Conservation (phyloP, 257 asterid genomes). For the Fraxinus quadrangulata region DNA sequence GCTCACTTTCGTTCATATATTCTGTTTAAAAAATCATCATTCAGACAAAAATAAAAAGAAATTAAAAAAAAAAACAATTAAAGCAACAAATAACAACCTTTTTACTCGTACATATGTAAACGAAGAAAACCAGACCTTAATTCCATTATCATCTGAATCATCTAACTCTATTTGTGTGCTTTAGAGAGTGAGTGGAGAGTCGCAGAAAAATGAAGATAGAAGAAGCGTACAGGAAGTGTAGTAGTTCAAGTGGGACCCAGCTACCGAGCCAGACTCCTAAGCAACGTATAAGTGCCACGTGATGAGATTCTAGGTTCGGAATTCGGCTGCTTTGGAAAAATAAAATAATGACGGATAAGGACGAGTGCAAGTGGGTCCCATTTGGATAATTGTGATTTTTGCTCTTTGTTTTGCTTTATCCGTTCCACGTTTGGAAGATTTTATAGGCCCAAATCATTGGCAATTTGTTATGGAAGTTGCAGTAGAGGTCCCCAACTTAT, state of each 20-base stretch:
- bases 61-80: background rate
- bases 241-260: background rate
- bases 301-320: conserved; percentile 13
- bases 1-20: background rate
- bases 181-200: background rate
- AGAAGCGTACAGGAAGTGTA: conserved; percentile 37
- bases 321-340: conserved; percentile 28
- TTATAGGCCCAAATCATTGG: background rate
- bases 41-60: background rate
- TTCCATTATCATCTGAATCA: conserved; percentile 19
- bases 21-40: background rate
- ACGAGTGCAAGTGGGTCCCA: conserved; percentile 24
- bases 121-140: background rate
- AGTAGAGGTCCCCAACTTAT: background rate
- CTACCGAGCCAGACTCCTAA: conserved; percentile 42
- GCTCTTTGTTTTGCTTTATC: background rate
- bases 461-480: background rate
- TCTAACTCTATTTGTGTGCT: background rate
- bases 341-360: conserved; percentile 31
- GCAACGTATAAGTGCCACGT: conserved; percentile 47
- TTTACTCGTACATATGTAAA: background rate
- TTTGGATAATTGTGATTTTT: background rate
- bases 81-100: background rate
- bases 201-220: conserved; percentile 20
- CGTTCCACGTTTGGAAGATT: background rate